Base-by-base conservation (phyloP, 1,139 yeast species). In the Wickerhamiella pararugosa region DNA sequence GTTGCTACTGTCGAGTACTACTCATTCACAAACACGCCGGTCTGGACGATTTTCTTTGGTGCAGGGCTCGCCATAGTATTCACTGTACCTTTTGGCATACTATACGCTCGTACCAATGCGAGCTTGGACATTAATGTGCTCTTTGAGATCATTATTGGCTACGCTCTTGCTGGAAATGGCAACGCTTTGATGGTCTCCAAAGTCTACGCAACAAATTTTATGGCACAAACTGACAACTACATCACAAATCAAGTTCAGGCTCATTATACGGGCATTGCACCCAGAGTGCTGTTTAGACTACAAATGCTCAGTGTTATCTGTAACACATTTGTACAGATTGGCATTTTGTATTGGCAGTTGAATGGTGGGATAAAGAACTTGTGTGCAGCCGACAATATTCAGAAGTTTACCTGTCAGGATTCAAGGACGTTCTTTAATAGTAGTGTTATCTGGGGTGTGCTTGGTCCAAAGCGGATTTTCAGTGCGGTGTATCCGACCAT, bases 91-190 rank as follows among this genome's bases (percentile, higher is more conserved):
- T 53, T 75, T 5, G 78, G 73, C 5, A 66, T 75, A 29, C 50
- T 71, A 34, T 65, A 60, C 44, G 64, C 77, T 2, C 64, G 67
- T 11, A 71, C 79, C 4, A 75, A 75, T 31, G 62, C 63, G 47
- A 56, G 62, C 15, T 58, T 72, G 39, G 76, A 76, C 30, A 63
- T 75, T 47, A 74, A 75, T 48, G 75, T 76, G 4, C 59, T 76
- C 48, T 75, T 73, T 34, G 80, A 76, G 55, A 62, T 76, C 50
- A 68, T 76, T 46, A 64, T 72, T 41, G 83, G 83, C 25, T 74
- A 74, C 51, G 76, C 78, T 2, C 49, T 76, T 31, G 81, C 79
- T 29, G 79, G 79, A 40, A 74, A 75, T 44, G 78, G 77, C 36
- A 60, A 66, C 40, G 81, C 81, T 1, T 59, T 75, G 48, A 75